phyloP scores from a whole-genome alignment of 257 asterid species.

The Salvia splendens region DNA sequence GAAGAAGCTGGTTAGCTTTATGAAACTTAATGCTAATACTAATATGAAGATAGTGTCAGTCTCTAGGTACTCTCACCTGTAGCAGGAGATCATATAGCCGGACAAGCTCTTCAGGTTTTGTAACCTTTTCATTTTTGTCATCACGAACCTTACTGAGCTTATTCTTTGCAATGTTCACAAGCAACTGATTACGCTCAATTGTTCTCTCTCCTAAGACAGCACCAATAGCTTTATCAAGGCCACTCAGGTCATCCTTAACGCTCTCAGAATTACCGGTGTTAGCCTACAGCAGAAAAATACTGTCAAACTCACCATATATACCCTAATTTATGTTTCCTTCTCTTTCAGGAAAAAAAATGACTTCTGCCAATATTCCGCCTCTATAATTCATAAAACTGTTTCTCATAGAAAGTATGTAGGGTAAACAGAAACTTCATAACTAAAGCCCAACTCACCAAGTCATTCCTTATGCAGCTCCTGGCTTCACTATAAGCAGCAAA shows the following conservation, averaged over 20 bases:
- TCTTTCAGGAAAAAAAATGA: not conserved
- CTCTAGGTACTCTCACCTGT: slow-evolving; percentile 51
- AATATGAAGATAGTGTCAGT: slow-evolving; percentile 1
- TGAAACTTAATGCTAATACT: slow-evolving; percentile 15
- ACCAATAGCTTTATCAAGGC: slow-evolving; percentile 96
- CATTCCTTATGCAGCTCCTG: slow-evolving; percentile 80
- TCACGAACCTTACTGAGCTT: slow-evolving; percentile 75
- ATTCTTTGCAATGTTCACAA: slow-evolving; percentile 80
- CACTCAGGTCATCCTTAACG: slow-evolving; percentile 88
- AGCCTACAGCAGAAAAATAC: slow-evolving; percentile 51
- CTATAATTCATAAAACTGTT: not conserved
- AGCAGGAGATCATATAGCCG: slow-evolving; percentile 82
- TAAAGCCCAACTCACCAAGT: slow-evolving; percentile 59
- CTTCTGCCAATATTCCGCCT: not conserved
- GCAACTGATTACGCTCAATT: slow-evolving; percentile 87
- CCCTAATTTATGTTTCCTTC: slow-evolving; percentile 1
- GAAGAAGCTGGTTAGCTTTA: slow-evolving; percentile 28
- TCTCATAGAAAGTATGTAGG: slow-evolving; percentile 12
- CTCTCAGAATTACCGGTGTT: slow-evolving; percentile 85
- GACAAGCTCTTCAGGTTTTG: slow-evolving; percentile 98
- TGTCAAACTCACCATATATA: slow-evolving; percentile 3
- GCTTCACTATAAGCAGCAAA: slow-evolving; percentile 93
- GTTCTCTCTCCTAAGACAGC: slow-evolving; percentile 88
- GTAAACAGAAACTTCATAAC: slow-evolving; percentile 13
- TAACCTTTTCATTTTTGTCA: slow-evolving; percentile 81